Evolutionary conservation across 2,329 filamentous ascomycete genomes (phyloP).

Genomic region (Exophiala lecanii-corni): DNA sequence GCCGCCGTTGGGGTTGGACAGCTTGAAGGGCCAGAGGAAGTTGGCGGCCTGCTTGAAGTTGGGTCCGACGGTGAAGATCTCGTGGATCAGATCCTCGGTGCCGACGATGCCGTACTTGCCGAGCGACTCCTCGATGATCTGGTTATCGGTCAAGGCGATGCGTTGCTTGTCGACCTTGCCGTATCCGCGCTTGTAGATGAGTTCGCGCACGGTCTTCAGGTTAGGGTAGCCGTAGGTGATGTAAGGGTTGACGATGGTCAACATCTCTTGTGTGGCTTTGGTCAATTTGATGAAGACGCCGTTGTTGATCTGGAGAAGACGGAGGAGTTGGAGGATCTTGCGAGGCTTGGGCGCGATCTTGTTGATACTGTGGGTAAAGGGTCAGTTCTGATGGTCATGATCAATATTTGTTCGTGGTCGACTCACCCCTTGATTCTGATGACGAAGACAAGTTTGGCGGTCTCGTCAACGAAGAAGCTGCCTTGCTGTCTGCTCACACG

Average conservation of each 20-base stretch:
- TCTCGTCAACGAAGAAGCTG: conserved; percentile 88
- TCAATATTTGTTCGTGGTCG: too few species aligned
- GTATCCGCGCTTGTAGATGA: conserved; percentile 99
- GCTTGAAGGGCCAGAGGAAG: conserved; percentile 99
- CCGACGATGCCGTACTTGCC: conserved; percentile 99
- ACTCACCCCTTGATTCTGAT: conserved; percentile 96
- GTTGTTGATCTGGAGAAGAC: conserved; percentile 99
- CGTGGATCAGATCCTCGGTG: conserved; percentile 98
- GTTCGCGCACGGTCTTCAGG: conserved; percentile 97
- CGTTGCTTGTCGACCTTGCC: conserved; percentile 99
- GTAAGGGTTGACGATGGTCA: conserved; percentile 98
- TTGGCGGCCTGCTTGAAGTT: conserved; percentile 99
- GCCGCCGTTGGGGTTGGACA: conserved; percentile 94
- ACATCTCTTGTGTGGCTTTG: conserved; percentile 96
- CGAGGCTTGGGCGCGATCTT: conserved; percentile 99
- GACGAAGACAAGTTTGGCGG: conserved; percentile 96
- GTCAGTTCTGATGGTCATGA: too few species aligned
- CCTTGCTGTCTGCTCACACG: conserved; percentile 88
- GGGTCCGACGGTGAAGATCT: conserved; percentile 97
- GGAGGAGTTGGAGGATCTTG: conserved; percentile 99
- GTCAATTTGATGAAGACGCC: conserved; percentile 96
- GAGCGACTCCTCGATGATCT: conserved; percentile 92
- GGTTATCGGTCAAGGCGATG: conserved; percentile 92
- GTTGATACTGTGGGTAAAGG: conserved; percentile 98
- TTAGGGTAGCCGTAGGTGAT: conserved; percentile 99